These are phyloP conservation scores for Penicillium taxi DNA, from an alignment of 495 filamentous ascomycete genomes.

Conservation along the genomic window DNA sequence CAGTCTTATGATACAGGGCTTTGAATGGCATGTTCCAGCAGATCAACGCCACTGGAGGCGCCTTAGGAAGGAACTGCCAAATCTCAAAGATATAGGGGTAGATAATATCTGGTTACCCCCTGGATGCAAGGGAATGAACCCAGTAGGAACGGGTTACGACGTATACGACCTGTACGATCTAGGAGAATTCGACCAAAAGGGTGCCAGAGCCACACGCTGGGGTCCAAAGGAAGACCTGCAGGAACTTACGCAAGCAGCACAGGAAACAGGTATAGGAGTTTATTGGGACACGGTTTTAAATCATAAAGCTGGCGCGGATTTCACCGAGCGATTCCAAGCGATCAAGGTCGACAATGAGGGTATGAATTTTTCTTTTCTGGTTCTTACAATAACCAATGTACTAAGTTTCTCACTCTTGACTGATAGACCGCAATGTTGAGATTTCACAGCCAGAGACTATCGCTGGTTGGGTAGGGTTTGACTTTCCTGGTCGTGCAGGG, in stretches of 20 bases:
- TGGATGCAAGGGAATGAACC: constrained; percentile 59
- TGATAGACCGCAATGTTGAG: constrained; percentile 45
- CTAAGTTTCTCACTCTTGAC: too few relatives aligned
- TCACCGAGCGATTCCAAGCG: constrained; percentile 48
- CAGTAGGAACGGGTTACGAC: constrained; percentile 62
- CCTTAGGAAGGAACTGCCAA: constrained; percentile 45
- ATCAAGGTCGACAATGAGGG: constrained; percentile 53
- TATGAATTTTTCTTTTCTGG: constrained; percentile 19
- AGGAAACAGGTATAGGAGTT: constrained; percentile 46
- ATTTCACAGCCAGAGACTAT: constrained; percentile 53
- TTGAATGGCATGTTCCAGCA: constrained; percentile 67
- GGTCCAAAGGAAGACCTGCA: constrained; percentile 56
- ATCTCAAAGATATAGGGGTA: constrained; percentile 52
- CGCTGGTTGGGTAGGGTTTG: constrained; percentile 58
- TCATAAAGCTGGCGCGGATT: constrained; percentile 66
- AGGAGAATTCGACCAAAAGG: constrained; percentile 70
- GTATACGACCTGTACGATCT: constrained; percentile 71
- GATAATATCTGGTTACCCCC: constrained; percentile 67
- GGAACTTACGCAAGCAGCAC: constrained; percentile 41
- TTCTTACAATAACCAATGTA: too few relatives aligned
- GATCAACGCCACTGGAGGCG: constrained; percentile 58
- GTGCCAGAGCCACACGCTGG: constrained; percentile 57
- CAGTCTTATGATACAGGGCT: constrained; percentile 59
- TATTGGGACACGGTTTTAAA: constrained; percentile 73
- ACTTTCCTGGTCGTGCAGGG: constrained; percentile 54